Conservation (phyloP, 305 asterid genomes). For the Fraxinus greggii region DNA sequence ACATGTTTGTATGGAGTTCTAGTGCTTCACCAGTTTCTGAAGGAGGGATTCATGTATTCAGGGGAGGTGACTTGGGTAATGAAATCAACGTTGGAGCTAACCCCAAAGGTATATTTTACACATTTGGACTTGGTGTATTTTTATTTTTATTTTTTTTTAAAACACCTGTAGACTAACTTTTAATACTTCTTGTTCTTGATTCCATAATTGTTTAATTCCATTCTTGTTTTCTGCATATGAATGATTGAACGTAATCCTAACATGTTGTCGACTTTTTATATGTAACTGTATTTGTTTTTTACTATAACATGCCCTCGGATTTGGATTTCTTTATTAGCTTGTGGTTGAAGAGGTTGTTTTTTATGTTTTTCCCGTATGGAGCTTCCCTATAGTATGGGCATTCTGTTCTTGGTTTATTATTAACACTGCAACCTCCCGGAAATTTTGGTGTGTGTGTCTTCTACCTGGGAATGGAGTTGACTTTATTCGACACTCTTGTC, state of each 20-base stretch:
- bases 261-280: conserved; percentile 22
- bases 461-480: neutral
- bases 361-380: conserved; percentile 23
- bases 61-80: conserved; percentile 68
- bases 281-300: conserved; percentile 46
- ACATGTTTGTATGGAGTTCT: conserved; percentile 77
- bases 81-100: conserved; percentile 68
- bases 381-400: conserved; percentile 31
- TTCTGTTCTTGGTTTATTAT: conserved; percentile 27
- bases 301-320: conserved; percentile 20
- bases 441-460: conserved; percentile 42
- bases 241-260: conserved; percentile 8
- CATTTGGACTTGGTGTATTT: neutral
- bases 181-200: conserved; percentile 13
- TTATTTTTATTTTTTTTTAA: neutral
- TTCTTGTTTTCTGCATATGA: conserved; percentile 27
- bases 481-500: neutral
- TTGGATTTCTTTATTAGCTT: conserved; percentile 24
- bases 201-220: neutral
- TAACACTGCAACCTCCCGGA: conserved; percentile 31
- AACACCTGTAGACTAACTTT: neutral
- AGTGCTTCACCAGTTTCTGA: conserved; percentile 87
- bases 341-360: conserved; percentile 26
- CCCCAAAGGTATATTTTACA: conserved; percentile 57
- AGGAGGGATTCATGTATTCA: conserved; percentile 92